Evolutionary conservation across 2,329 filamentous ascomycete species (phyloP).

Genomic region (Colletotrichum sp.): DNA sequence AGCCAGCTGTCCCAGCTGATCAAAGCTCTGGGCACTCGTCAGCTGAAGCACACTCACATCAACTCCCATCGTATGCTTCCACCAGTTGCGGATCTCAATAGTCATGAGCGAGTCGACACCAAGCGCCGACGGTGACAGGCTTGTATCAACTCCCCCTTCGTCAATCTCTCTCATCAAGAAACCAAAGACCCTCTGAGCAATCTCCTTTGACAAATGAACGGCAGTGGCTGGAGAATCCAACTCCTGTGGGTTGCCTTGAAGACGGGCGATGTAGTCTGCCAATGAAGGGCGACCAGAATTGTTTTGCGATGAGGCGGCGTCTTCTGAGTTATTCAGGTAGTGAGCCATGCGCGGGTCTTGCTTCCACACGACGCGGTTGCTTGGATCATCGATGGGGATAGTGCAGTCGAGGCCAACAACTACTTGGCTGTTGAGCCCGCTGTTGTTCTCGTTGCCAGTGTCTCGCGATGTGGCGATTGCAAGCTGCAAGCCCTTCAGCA

Average conservation of each 20-base stretch:
- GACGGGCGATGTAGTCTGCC: neutral
- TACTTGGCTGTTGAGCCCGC: neutral
- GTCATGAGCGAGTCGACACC: slow-evolving; percentile 18
- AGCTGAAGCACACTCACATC: neutral
- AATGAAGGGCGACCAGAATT: neutral
- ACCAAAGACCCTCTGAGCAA: neutral
- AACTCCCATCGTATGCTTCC: neutral
- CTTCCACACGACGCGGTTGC: neutral
- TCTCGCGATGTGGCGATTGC: neutral
- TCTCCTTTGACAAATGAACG: neutral
- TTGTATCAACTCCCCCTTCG: neutral
- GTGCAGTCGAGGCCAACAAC: neutral
- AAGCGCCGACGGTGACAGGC: neutral
- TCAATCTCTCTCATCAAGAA: neutral
- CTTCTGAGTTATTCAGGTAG: neutral
- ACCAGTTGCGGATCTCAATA: slow-evolving; percentile 23
- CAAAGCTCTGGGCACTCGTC: slow-evolving; percentile 5
- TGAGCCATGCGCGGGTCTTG: neutral
- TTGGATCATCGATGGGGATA: neutral
- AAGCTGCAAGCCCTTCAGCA: neutral
- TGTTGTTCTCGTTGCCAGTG: neutral
- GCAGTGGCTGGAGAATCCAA: neutral
- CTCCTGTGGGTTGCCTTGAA: neutral
- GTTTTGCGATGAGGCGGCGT: neutral
- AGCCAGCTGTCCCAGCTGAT: neutral